Evolutionary conservation across 257 asterid genomes (phyloP), one percentile per base, ranked within the genome.

Genomic region (Galeopsis tetrahit): DNA sequence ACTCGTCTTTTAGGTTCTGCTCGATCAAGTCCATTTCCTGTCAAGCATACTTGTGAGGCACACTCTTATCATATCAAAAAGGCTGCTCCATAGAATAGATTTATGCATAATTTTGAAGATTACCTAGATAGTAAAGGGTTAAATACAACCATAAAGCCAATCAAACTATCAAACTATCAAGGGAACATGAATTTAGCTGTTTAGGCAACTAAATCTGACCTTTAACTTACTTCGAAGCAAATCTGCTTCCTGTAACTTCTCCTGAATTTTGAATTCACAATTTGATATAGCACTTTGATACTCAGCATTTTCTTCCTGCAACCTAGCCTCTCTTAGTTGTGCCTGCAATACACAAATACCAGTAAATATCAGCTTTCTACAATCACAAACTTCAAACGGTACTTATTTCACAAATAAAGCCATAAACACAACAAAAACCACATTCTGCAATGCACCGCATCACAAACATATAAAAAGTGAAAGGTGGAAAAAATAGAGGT

Each of bases 301-400:
- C 83, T 91, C 97, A 3, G 79, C 89, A 81, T 94, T 91, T 81
- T 91, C 99, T 78, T 91, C 92, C 82, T 52, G 93, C 82, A 94
- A 79, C 48, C 87, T 84, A 66, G 82, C 70, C 79, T 85, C 98
- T 75, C 98, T 89, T 73, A 72, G 79, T 52, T 91, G 97, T 31
- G 87, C 82, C 98, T 94, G 82, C 60, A 64, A 49, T 4, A 14
- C 51, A 63, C 11, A 78, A 70, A 48, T 63, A 58, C 57, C 36
- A 52, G 42, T 35, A 69, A 68, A 52, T 5, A 46, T 70, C 52
- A 70, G 40, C 62, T 36, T 4, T 58, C 55, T 3, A 38, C 33
- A 70, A 31, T 15, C 64, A 63, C 53, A 13, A 14, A 21, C 57
- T 51, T 40, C 58, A 69, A 63, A 57, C 17, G 74, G 1, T 13